phyloP scores from a whole-genome alignment of 1,139 yeast genomes.

The Kodamaea derodonti region DNA sequence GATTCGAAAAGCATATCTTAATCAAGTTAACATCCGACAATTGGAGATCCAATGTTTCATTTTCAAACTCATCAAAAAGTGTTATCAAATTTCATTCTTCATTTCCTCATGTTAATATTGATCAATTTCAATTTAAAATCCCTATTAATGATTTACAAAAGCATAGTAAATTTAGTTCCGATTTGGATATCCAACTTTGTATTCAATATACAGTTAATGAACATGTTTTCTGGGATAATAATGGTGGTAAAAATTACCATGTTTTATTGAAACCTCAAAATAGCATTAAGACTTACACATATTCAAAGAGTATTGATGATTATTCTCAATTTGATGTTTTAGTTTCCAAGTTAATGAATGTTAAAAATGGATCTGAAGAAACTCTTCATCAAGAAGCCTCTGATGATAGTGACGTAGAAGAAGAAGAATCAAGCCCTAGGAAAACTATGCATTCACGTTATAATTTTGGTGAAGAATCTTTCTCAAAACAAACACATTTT shows the following conservation, averaged over 20 bases:
- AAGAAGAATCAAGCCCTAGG: constrained; percentile 6
- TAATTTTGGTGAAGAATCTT: not conserved
- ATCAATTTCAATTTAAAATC: constrained; percentile 37
- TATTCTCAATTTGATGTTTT: constrained; percentile 27
- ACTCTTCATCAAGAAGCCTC: not conserved
- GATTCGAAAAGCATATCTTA: constrained; percentile 33
- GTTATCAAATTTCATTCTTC: constrained; percentile 21
- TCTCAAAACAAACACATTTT: not conserved
- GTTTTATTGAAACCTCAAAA: constrained; percentile 18
- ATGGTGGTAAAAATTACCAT: constrained; percentile 24
- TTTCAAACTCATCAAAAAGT: constrained; percentile 19
- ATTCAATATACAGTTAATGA: constrained; percentile 16
- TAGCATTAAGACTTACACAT: constrained; percentile 15
- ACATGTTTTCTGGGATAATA: constrained; percentile 21
- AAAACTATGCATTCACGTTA: constrained; percentile 13
- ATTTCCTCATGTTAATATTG: constrained; percentile 23
- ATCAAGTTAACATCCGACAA: constrained; percentile 36
- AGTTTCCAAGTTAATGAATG: constrained; percentile 15
- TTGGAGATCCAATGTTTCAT: constrained; percentile 33
- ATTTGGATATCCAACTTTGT: constrained; percentile 17
- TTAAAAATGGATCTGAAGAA: constrained; percentile 7
- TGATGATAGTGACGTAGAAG: not conserved
- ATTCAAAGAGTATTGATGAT: constrained; percentile 9
- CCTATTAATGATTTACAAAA: constrained; percentile 25
- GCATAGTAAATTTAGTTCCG: constrained; percentile 7